Conservation (phyloP, 208 protist species). For the Phytomonas sp. region DNA sequence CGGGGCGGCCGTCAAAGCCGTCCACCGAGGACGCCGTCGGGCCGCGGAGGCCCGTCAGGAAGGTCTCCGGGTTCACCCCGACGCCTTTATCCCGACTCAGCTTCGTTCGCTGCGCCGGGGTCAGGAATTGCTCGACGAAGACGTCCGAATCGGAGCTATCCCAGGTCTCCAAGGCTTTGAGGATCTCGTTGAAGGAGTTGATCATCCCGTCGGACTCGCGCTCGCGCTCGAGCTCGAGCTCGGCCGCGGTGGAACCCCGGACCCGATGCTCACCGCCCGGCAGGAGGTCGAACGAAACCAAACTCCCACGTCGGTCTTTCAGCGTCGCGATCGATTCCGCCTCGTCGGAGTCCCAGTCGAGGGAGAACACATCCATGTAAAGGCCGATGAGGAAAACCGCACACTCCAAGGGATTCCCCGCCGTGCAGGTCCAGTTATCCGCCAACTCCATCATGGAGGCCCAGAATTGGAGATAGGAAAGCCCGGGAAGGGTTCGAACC, state of each 20-base stretch:
- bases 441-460: constrained; percentile 76
- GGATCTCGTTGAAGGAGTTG: constrained; percentile 33
- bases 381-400: constrained; percentile 72
- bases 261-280: too few relatives aligned
- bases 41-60: neutral
- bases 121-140: constrained; percentile 6
- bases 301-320: neutral
- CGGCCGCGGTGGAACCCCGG: too few relatives aligned
- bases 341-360: constrained; percentile 74
- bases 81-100: neutral
- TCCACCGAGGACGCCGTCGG: neutral
- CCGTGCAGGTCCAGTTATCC: constrained; percentile 82
- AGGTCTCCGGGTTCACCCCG: neutral
- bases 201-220: constrained; percentile 23
- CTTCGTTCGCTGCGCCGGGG: neutral
- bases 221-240: constrained; percentile 1
- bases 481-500: constrained; percentile 42
- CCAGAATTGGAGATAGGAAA: constrained; percentile 81
- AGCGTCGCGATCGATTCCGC: neutral
- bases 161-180: constrained; percentile 26
- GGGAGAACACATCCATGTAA: constrained; percentile 75
- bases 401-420: constrained; percentile 47
- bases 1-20: neutral
- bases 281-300: too few relatives aligned
- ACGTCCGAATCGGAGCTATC: constrained; percentile 6